Evolutionary conservation across 108 stramenopile genomes (phyloP), one percentile per base, ranked within the genome.

Genomic region (Cyclotella baltica): DNA sequence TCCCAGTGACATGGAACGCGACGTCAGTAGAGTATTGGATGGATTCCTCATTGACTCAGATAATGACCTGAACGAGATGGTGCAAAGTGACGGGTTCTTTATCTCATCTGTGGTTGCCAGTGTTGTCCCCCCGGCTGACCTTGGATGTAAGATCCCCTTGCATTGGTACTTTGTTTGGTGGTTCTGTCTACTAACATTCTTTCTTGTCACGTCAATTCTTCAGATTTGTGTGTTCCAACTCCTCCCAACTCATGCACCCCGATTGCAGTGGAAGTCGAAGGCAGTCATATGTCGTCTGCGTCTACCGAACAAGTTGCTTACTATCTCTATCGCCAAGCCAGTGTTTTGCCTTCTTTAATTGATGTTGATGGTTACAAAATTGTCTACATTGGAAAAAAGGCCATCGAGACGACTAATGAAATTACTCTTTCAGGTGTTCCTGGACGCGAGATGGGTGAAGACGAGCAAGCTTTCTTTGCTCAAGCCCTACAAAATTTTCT

Each of bases 341-440:
- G 30, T 57, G 25, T 28, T 27, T 29, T 80, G 9, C 78, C 71
- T 11, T 67, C 65, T 23, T 46, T 72, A 64, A 72, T 80, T 11
- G 29, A 61, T 28, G 66, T 73, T 33, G 36, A 67, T 18, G 72
- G 71, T 0, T 80, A 80, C 34, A 67, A 71, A 40, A 56, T 80
- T 55, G 58, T 72, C 23, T 80, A 80, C 33, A 63, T 80, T 4
- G 78, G 78, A 22, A 36, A 67, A 31, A 62, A 52, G 27, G 71
- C 78, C 25, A 66, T 80, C n/a, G 65, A 66, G 31, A 72, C 78
- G 9, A 51, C 10, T 8, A 72, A 71, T 31, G 78, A 72, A 43
- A 72, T 80, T 25, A 72, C 72, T 33, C 31, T 80, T 6, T 67
- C 22, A 33, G 78, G 78, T 28, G 78, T 80, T 48, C 78, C 78